Evolutionary conservation across 306 rosid genomes (phyloP).

Genomic region (Acacia melanoxylon): DNA sequence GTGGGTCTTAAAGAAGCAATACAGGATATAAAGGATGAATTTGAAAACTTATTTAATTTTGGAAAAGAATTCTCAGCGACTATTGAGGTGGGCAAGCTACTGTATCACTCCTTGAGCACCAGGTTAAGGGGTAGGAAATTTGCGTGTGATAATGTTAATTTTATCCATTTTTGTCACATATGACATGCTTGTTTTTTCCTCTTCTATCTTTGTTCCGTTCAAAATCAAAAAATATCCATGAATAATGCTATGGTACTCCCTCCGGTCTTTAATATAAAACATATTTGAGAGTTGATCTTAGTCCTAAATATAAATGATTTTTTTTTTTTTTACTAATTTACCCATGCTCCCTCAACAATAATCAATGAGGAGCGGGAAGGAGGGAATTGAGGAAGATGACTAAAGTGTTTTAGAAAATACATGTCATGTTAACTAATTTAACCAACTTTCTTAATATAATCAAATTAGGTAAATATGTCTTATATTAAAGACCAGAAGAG

Average conservation of each 20-base stretch:
- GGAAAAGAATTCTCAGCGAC: constrained; percentile 31
- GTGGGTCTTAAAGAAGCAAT: constrained; percentile 38
- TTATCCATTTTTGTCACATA: background rate
- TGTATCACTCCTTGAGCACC: constrained; percentile 24
- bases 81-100: constrained; percentile 33
- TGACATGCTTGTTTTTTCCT: background rate
- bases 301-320: too few relatives aligned
- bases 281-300: too few relatives aligned
- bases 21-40: constrained; percentile 33
- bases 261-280: too few relatives aligned
- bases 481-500: too few relatives aligned
- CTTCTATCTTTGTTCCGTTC: background rate
- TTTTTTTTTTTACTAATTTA: too few relatives aligned
- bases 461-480: too few relatives aligned
- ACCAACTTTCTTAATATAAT: too few relatives aligned
- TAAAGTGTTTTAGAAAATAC: too few relatives aligned
- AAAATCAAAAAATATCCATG: background rate
- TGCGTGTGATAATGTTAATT: background rate
- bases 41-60: constrained; percentile 15
- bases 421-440: too few relatives aligned
- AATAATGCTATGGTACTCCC: background rate
- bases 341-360: too few relatives aligned
- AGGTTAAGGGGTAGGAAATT: constrained; percentile 35
- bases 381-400: too few relatives aligned
- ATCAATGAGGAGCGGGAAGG: too few relatives aligned